Base-by-base conservation (phyloP, 371 early-diverging fungal species). In the Mucor sp. region DNA sequence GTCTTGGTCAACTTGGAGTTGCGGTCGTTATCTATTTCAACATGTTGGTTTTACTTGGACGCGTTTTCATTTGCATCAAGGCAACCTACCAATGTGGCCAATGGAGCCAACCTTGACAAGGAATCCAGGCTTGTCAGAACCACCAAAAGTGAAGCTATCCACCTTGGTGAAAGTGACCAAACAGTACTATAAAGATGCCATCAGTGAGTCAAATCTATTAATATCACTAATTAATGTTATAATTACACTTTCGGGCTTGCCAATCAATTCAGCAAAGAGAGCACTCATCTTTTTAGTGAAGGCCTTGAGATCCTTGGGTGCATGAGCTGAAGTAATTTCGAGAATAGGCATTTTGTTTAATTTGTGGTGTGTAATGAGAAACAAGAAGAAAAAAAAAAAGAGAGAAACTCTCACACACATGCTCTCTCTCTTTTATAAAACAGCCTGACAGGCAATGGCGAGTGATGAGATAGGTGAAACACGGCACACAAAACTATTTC, bases 161-260 rank as follows among this genome's bases (percentile, higher is more conserved):
- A 73, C 81, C 43, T 76, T 71, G 47, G 58, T 63, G 50, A 78
- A 83, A 8, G 77, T 75, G n/a, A 83, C 81, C 59, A 80, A 61
- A 66, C 83, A 83, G 61, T 65, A 74, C 81, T 80, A 68, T 17
- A 47, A 23, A 50, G 27, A 53, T 44, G 7, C 12, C 48, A 53
- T 53, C 12, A 1, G 27, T 21, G 4, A 44, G 44, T n/a, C 7
- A 44, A 44, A 44, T 44, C 44, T 44, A 44, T 44, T 44, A 44
- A 44, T 44, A 44, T 8, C 21, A 21, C 50, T 19, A 21, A 19
- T 50, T 23, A 21, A 19, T 50, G 14, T 25, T 23, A 23, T 47
- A 19, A 47, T 88, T 96, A 83, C 80, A 37, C 58, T 55, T 60
- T 83, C 83, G 15, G 83, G 83, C 48, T 80, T 83, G 39, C 81